These are phyloP conservation scores for Rhodotorula graminis DNA, from an alignment of 768 basidiomycete species.

Conservation along the genomic window DNA sequence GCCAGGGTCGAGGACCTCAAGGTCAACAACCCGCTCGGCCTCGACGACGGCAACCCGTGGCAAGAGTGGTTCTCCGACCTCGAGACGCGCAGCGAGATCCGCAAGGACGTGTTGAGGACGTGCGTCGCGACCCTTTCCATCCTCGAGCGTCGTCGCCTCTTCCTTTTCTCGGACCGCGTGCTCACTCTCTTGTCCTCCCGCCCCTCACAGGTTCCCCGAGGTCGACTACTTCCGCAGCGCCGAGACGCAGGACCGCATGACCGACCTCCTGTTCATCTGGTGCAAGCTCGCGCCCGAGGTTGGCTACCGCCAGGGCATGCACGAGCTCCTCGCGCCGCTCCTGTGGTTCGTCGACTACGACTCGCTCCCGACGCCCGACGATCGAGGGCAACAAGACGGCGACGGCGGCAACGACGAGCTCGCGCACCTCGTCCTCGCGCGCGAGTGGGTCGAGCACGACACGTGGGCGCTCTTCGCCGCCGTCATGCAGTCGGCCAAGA, in stretches of 20 bases:
- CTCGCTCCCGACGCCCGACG: conserved; percentile 52
- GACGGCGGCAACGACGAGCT: background rate
- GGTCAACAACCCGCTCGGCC: conserved; percentile 29
- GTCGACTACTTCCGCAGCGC: conserved; percentile 77
- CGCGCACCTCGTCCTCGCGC: conserved; percentile 42
- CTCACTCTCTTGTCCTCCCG: background rate
- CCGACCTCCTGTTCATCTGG: conserved; percentile 81
- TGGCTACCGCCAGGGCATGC: conserved; percentile 98
- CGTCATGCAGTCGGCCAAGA: conserved; percentile 72
- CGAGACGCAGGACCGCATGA: conserved; percentile 70
- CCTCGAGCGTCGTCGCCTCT: background rate
- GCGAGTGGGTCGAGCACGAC: conserved; percentile 57
- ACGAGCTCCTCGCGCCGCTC: conserved; percentile 84
- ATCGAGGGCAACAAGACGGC: background rate
- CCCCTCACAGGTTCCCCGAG: conserved; percentile 74
- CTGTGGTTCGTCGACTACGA: conserved; percentile 80
- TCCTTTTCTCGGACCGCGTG: background rate
- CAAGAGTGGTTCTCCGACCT: conserved; percentile 84
- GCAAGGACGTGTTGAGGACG: conserved; percentile 94
- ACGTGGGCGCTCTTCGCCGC: conserved; percentile 74
- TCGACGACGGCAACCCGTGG: conserved; percentile 74
- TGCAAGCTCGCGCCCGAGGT: conserved; percentile 71
- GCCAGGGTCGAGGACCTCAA: conserved; percentile 11
- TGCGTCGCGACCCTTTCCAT: conserved; percentile 50
- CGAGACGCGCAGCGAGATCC: conserved; percentile 80